Percentiles rank a stretch among this genome's conserved stretches.
Conservation (phyloP, 495 filamentous ascomycete species). For the Amphirosellinia nigrospora region DNA sequence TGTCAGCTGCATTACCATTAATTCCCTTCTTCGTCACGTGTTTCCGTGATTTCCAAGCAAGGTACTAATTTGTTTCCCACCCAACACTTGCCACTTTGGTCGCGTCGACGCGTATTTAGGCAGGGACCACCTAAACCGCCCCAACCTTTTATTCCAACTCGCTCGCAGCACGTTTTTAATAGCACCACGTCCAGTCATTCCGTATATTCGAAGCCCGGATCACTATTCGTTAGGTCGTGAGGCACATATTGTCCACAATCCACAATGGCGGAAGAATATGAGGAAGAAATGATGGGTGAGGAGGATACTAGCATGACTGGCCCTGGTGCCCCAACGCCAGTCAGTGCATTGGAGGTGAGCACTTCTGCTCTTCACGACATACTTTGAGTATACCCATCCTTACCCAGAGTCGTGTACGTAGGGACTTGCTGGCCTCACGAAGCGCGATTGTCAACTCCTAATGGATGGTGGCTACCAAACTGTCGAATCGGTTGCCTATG, state of each 20-base stretch:
- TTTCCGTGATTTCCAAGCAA: constrained; percentile 36
- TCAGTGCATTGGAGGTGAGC: constrained; percentile 82
- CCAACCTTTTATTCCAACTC: background rate
- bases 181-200: background rate
- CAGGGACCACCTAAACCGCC: constrained; percentile 6
- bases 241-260: constrained; percentile 16
- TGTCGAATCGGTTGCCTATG: constrained; percentile 94
- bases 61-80: constrained; percentile 31
- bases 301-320: constrained; percentile 65
- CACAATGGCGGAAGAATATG: constrained; percentile 47
- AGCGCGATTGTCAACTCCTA: constrained; percentile 90
- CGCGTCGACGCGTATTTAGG: constrained; percentile 39
- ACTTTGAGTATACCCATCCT: background rate
- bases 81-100: constrained; percentile 23
- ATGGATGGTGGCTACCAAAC: constrained; percentile 93
- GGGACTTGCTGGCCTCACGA: constrained; percentile 85
- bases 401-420: constrained; percentile 42
- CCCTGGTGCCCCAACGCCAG: constrained; percentile 93
- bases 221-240: background rate
- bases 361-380: background rate
- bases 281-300: constrained; percentile 50
- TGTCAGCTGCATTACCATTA: background rate
- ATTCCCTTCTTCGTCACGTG: constrained; percentile 33
- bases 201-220: background rate
- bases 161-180: background rate